Evolutionary conservation across 75 land plant species (phyloP).

Genomic region (Cunninghamia lanceolata): DNA sequence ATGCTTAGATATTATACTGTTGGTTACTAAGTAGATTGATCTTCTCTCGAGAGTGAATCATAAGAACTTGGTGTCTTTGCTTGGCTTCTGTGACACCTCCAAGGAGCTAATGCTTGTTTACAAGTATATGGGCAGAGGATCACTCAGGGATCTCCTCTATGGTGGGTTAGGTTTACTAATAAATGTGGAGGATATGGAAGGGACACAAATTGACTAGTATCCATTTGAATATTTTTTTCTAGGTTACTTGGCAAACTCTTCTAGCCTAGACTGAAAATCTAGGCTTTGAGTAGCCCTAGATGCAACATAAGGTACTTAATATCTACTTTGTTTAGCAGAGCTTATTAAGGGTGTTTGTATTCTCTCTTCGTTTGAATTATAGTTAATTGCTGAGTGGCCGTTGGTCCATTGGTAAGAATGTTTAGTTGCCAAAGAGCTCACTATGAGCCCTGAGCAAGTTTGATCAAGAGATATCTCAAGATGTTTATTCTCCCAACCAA

Average conservation of each 20-base stretch:
- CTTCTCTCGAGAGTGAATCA: constrained; percentile 64
- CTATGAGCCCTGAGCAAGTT: too few relatives aligned
- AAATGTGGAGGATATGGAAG: background rate
- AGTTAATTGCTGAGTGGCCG: too few relatives aligned
- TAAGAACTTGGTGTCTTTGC: too few relatives aligned
- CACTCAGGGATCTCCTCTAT: constrained; percentile 49
- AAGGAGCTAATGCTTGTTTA: too few relatives aligned
- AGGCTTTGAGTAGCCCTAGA: constrained; percentile 50
- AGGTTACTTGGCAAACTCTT: constrained; percentile 21
- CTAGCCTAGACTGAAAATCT: constrained; percentile 43
- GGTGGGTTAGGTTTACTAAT: constrained; percentile 15
- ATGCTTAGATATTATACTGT: background rate
- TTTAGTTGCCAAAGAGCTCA: too few relatives aligned
- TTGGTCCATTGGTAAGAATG: too few relatives aligned
- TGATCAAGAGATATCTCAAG: too few relatives aligned
- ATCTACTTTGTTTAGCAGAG: background rate
- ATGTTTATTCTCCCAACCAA: too few relatives aligned
- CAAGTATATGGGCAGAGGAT: constrained; percentile 58
- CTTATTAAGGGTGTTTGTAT: too few relatives aligned
- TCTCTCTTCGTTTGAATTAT: too few relatives aligned
- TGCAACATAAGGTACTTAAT: constrained; percentile 48
- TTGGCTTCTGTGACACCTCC: too few relatives aligned
- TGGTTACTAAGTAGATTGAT: constrained; percentile 31
- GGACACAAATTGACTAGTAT: background rate
- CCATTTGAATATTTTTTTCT: background rate